Conservation (phyloP, 2,329 filamentous ascomycete species). For the Nemania abortiva region DNA sequence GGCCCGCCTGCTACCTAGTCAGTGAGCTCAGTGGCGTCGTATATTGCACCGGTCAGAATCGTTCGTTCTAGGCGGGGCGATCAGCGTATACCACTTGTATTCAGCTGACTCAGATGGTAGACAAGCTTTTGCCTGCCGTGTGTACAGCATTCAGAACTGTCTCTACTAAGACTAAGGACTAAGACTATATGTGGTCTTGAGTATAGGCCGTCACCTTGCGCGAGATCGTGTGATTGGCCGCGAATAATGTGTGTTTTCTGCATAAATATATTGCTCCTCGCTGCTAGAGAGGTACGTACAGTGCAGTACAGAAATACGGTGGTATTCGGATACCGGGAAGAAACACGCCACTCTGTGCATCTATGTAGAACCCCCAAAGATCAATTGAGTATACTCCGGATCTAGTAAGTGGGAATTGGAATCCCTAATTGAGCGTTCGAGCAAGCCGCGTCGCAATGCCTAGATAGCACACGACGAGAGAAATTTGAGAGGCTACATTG, state of each 20-base stretch:
- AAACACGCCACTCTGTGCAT: background rate
- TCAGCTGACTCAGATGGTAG: background rate
- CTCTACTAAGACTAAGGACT: too few species aligned
- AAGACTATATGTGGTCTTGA: background rate
- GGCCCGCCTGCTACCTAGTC: conserved; percentile 1
- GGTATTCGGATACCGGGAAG: conserved; percentile 5
- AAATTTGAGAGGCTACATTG: too few species aligned
- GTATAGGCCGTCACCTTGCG: background rate
- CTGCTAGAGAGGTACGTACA: too few species aligned
- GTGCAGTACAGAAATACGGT: background rate
- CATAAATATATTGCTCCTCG: background rate
- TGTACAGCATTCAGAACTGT: background rate
- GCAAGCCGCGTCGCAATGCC: too few species aligned
- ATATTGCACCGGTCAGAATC: conserved; percentile 1
- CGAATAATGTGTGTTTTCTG: background rate
- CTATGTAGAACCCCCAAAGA: background rate
- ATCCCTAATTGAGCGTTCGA: too few species aligned
- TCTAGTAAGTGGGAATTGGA: background rate
- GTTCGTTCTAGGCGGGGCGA: background rate
- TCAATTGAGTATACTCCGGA: background rate
- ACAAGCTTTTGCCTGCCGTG: background rate
- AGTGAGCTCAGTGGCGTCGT: background rate
- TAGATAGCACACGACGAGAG: too few species aligned
- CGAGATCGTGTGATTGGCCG: background rate
- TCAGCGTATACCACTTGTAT: background rate